phyloP scores from a whole-genome alignment of 2,329 filamentous ascomycete genomes.

The Paecilomyces dactylethromorphus region DNA sequence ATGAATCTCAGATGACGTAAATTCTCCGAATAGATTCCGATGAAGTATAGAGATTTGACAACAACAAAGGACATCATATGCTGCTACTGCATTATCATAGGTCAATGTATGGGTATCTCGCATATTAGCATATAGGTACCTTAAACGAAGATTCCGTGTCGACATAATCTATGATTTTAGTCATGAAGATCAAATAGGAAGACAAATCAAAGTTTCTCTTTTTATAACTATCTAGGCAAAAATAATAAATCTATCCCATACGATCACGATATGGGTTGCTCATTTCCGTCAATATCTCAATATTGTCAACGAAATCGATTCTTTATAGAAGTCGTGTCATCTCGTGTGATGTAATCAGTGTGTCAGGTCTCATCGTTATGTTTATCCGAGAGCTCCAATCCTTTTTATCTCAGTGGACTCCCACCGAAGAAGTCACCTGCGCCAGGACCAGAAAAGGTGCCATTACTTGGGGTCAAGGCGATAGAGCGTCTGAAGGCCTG shows the following conservation, averaged over 20 bases:
- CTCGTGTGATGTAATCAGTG: not conserved
- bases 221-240: not conserved
- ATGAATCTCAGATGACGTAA: not conserved
- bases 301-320: not conserved
- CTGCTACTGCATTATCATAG: no score
- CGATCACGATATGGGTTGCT: not conserved
- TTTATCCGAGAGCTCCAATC: not conserved
- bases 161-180: not conserved
- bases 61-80: not conserved
- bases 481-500: slow-evolving; percentile 36
- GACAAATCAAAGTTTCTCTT: not conserved
- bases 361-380: not conserved
- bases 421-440: slow-evolving; percentile 32
- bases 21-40: not conserved
- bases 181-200: not conserved
- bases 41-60: not conserved
- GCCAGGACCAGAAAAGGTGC: slow-evolving; percentile 31
- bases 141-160: no score
- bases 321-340: not conserved
- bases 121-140: no score
- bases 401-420: slow-evolving; percentile 29
- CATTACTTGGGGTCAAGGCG: slow-evolving; percentile 37
- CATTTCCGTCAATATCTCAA: not conserved
- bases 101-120: no score
- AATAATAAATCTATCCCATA: not conserved